These are phyloP conservation scores for Lolium rigidum DNA, from an alignment of 176 grass and related monocot species.

Conservation along the genomic window DNA sequence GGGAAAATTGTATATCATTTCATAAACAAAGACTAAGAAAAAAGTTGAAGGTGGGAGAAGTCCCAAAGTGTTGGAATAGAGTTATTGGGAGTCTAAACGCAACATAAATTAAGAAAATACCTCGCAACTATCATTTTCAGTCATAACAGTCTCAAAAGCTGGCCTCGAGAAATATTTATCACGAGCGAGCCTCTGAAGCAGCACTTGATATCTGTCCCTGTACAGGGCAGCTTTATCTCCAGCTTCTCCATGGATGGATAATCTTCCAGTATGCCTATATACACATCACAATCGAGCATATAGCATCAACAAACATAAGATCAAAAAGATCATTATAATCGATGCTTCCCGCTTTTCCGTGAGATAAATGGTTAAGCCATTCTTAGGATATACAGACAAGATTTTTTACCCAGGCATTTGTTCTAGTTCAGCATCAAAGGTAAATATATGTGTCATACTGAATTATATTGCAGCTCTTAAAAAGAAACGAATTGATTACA, in stretches of 20 bases:
- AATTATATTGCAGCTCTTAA: not conserved
- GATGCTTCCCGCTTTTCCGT: not conserved
- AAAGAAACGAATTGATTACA: not conserved
- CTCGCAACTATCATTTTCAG: slow-evolving; percentile 71
- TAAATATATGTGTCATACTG: not conserved
- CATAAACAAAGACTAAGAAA: slow-evolving; percentile 7
- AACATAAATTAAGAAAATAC: slow-evolving; percentile 41
- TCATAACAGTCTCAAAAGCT: slow-evolving; percentile 68
- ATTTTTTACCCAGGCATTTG: slow-evolving; percentile 2
- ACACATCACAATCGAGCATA: not conserved
- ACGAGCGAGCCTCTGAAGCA: slow-evolving; percentile 83
- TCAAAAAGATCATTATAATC: not conserved
- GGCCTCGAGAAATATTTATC: slow-evolving; percentile 95
- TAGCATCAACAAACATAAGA: slow-evolving; percentile 17
- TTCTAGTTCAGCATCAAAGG: not conserved
- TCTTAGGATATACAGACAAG: not conserved
- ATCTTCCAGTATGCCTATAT: slow-evolving; percentile 69
- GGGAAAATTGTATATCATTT: not conserved
- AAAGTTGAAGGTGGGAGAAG: not conserved
- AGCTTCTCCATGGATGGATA: slow-evolving; percentile 83
- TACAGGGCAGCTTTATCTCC: slow-evolving; percentile 82
- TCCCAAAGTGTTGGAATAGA: not conserved
- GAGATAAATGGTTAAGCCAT: not conserved
- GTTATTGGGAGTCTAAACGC: not conserved
- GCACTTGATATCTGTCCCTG: slow-evolving; percentile 75